These are phyloP conservation scores for Pseudocercospora musae DNA, from an alignment of 2,329 filamentous ascomycete genomes.

Conservation along the genomic window DNA sequence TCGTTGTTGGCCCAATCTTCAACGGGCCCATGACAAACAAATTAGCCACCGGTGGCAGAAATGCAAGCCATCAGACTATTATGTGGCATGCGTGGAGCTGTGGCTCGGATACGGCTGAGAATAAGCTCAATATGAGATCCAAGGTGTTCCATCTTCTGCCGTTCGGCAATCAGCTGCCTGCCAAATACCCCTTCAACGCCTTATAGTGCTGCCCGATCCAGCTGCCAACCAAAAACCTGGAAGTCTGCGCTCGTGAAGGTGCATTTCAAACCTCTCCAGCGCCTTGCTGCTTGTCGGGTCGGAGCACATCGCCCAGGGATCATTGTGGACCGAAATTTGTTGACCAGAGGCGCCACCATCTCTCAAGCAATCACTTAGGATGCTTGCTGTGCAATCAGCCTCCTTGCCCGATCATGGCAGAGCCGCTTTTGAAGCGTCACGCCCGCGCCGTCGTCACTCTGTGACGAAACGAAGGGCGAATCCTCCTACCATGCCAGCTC, in stretches of 20 bases:
- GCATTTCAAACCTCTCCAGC: background rate
- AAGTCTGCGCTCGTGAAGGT: background rate
- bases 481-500: constrained; percentile 7
- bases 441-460: background rate
- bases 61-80: background rate
- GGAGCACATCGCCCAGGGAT: background rate
- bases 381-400: constrained; percentile 1
- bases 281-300: background rate
- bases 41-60: background rate
- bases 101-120: background rate
- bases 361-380: background rate
- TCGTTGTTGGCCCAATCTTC: no score
- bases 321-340: background rate
- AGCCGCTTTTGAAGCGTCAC: background rate
- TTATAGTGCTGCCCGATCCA: background rate
- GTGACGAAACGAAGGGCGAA: background rate
- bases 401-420: background rate
- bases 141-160: background rate
- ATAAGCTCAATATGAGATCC: background rate
- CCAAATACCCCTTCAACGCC: background rate
- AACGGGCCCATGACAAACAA: background rate
- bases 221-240: background rate
- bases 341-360: background rate
- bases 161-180: background rate
- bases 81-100: background rate